Evolutionary conservation across 768 basidiomycete species (phyloP).

Genomic region (Sporobolomyces roseus): DNA sequence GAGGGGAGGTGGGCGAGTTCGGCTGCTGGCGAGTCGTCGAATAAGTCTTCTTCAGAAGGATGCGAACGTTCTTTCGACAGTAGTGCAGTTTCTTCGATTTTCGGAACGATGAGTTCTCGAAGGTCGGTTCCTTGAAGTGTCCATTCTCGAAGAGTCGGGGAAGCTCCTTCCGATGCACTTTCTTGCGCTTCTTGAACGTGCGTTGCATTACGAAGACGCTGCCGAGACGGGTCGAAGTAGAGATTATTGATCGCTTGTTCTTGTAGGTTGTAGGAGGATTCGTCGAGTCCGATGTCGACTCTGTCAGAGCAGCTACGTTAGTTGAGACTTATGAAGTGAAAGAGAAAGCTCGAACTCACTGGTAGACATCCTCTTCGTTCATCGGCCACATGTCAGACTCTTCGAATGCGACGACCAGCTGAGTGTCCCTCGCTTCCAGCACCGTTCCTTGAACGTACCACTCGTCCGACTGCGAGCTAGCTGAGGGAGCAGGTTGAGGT

Average conservation of each 20-base stretch:
- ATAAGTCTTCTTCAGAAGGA: constrained; percentile 48
- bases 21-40: constrained; percentile 56
- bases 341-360: constrained; percentile 42
- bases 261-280: constrained; percentile 67
- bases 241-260: constrained; percentile 61
- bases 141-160: constrained; percentile 52
- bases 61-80: no score
- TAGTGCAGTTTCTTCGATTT: constrained; percentile 53
- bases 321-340: background rate
- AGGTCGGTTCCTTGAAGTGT: constrained; percentile 68
- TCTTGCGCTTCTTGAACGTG: constrained; percentile 34
- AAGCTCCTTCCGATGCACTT: constrained; percentile 9
- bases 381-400: constrained; percentile 52
- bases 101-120: constrained; percentile 64
- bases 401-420: constrained; percentile 61
- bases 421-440: constrained; percentile 55
- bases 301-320: constrained; percentile 34
- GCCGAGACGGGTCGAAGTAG: constrained; percentile 55
- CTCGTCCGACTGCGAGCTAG: background rate
- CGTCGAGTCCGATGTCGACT: constrained; percentile 67
- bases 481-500: background rate
- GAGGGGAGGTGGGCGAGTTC: constrained; percentile 48
- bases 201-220: constrained; percentile 38
- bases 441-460: constrained; percentile 56
- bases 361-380: constrained; percentile 55